Base-by-base conservation (phyloP, 345 rosid species). In the Clausena lansium region DNA sequence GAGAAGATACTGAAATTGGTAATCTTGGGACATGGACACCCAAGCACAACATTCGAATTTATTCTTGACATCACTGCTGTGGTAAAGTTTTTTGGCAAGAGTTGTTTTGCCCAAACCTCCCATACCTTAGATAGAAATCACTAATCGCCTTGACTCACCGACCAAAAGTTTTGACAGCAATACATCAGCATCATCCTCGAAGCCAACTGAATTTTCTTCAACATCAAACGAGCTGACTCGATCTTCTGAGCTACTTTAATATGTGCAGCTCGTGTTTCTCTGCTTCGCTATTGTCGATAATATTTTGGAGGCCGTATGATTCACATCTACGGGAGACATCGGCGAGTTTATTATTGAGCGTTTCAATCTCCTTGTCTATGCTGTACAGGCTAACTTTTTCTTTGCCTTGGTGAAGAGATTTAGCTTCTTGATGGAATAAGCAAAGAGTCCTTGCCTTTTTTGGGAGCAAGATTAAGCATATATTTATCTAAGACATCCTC, bases 41-140 rank as follows among this genome's bases (percentile, higher is more conserved):
- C 82, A 82, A 0, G 79, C 77, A 0, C 71, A 71, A 13, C 14
- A 75, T 0, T 33, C 30, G 15, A 39, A 67, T n/a, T 20, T 67
- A 39, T 39, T 6, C 32, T 38, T 38, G 9, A 67, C 54, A 38
- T 11, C 71, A 39, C 6, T 24, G 19, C 1, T 22, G 52, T 78
- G 79, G n/a, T 78, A 82, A 0, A 82, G 70, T 71, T 70, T 82
- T 25, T 69, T 65, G 6, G 76, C 81, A 10, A 81, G 41, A 6
- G 84, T 77, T 7, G 84, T 78, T 55, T 81, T 81, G 13, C 84
- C 84, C 3, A 81, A 70, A 1, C 79, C 81, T 38, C 84, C 81
- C 81, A 78, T 78, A 3, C 84, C 84, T 0, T 61, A 74, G 27
- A 81, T 67, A 0, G 84, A 78, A 60, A 82, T 70, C 6, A 70